Percentiles rank a stretch among this genome's conserved stretches.
phyloP scores from a whole-genome alignment of 768 basidiomycete species.

The Lactifluus volemus region DNA sequence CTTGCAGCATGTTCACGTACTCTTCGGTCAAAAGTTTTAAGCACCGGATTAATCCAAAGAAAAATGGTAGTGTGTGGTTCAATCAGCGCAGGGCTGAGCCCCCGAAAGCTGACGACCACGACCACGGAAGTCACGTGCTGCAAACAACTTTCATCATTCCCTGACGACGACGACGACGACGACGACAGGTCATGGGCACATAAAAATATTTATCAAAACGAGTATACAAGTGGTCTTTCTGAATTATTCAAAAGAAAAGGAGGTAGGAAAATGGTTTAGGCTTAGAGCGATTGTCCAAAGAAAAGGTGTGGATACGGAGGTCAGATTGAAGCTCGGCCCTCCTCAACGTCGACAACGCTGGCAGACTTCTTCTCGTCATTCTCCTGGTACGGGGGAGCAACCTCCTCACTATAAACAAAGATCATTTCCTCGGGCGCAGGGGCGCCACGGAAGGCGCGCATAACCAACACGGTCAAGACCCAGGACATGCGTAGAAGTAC shows the following conservation, averaged over 20 bases:
- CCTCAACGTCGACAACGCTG: background rate
- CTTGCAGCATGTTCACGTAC: background rate
- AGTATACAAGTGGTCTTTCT: too few relatives aligned
- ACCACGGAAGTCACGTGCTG: too few relatives aligned
- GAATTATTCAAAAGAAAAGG: too few relatives aligned
- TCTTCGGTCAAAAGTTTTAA: too few relatives aligned
- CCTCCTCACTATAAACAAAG: conserved; percentile 10
- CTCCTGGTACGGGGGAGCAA: background rate
- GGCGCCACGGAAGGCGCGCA: conserved; percentile 41
- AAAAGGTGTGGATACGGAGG: background rate
- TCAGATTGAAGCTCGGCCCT: background rate
- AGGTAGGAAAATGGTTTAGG: too few relatives aligned
- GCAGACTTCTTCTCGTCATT: conserved; percentile 4
- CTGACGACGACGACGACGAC: too few relatives aligned
- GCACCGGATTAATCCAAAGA: background rate
- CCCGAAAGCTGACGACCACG: too few relatives aligned
- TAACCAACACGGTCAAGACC: conserved; percentile 55
- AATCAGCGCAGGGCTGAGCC: background rate
- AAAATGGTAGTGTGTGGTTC: background rate
- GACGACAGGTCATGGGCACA: too few relatives aligned
- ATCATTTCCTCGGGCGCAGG: conserved; percentile 29
- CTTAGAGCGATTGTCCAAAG: too few relatives aligned
- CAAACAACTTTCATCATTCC: too few relatives aligned
- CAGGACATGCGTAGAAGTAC: conserved; percentile 76
- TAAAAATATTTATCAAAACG: too few relatives aligned